Percentiles rank a stretch among this genome's conserved stretches.
Conservation (phyloP, 345 rosid genomes). For the Hypericum androsaemum region DNA sequence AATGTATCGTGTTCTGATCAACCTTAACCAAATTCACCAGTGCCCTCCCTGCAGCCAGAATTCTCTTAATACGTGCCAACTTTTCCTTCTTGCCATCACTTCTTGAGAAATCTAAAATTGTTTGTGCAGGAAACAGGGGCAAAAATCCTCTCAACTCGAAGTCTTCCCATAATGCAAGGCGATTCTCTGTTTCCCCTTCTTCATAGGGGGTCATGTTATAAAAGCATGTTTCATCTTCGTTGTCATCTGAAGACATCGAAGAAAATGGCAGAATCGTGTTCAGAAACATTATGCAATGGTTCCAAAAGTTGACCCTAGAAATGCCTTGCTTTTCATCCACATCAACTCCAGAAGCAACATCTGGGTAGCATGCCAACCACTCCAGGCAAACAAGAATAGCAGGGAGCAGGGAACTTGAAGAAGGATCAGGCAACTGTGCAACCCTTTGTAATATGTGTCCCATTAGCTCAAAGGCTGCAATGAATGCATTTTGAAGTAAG, state of each 20-base stretch:
- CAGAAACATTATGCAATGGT: constrained; percentile 46
- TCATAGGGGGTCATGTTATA: constrained; percentile 78
- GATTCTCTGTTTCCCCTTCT: constrained; percentile 83
- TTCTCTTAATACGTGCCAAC: constrained; percentile 59
- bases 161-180: constrained; percentile 91
- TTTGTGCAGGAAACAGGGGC: constrained; percentile 80
- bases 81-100: constrained; percentile 58
- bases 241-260: constrained; percentile 44
- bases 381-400: constrained; percentile 76
- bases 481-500: constrained; percentile 66
- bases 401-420: constrained; percentile 69
- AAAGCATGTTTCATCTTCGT: constrained; percentile 77
- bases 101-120: constrained; percentile 77
- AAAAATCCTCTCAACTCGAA: constrained; percentile 81
- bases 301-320: constrained; percentile 63
- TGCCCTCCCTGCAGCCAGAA: constrained; percentile 81
- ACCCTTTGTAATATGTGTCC: constrained; percentile 53
- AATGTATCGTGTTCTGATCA: constrained; percentile 47
- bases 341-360: constrained; percentile 52
- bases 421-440: constrained; percentile 50
- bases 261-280: constrained; percentile 52
- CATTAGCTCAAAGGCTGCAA: constrained; percentile 75
- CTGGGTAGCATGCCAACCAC: constrained; percentile 91
- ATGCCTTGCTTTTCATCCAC: constrained; percentile 56
- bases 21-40: constrained; percentile 45